Percentiles rank a stretch among this genome's conserved stretches.
Conservation (phyloP, 495 filamentous ascomycete species). For the Penicillium samsonianum region DNA sequence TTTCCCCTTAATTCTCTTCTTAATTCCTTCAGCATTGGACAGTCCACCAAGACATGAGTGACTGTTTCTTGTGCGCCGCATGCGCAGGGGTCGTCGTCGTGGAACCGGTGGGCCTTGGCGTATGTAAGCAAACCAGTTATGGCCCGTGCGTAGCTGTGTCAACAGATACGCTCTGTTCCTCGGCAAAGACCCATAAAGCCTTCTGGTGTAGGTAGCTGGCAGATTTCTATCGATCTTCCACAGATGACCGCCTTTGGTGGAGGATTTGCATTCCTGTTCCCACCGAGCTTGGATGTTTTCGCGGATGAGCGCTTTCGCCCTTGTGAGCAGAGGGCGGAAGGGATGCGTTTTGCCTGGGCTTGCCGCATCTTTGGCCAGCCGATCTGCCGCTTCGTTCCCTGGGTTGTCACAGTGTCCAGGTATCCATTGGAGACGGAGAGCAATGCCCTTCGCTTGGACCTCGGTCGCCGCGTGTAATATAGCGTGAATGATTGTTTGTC, state of each 20-base stretch:
- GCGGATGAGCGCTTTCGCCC: too few relatives aligned
- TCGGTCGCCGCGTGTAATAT: too few relatives aligned
- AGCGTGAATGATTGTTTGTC: too few relatives aligned
- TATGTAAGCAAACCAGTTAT: neutral
- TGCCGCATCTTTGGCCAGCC: too few relatives aligned
- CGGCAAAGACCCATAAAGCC: neutral
- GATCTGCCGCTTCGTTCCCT: too few relatives aligned
- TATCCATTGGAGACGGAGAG: too few relatives aligned
- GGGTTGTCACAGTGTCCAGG: too few relatives aligned
- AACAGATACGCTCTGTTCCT: neutral
- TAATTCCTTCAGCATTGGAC: slow-evolving; percentile 9
- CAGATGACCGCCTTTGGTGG: slow-evolving; percentile 8
- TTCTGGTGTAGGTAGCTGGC: slow-evolving; percentile 1
- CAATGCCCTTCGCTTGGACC: too few relatives aligned
- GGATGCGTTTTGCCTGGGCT: too few relatives aligned
- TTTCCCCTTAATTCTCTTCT: slow-evolving; percentile 20
- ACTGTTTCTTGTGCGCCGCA: slow-evolving; percentile 2
- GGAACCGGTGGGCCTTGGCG: neutral
- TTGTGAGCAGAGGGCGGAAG: too few relatives aligned
- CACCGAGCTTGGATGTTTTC: too few relatives aligned
- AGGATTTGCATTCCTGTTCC: too few relatives aligned
- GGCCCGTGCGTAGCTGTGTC: slow-evolving; percentile 2
- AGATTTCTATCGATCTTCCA: slow-evolving; percentile 4
- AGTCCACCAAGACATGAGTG: neutral
- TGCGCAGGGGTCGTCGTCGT: neutral